These are phyloP conservation scores for Sporothrix curviconia DNA, from an alignment of 2,329 filamentous ascomycete genomes.

Conservation along the genomic window DNA sequence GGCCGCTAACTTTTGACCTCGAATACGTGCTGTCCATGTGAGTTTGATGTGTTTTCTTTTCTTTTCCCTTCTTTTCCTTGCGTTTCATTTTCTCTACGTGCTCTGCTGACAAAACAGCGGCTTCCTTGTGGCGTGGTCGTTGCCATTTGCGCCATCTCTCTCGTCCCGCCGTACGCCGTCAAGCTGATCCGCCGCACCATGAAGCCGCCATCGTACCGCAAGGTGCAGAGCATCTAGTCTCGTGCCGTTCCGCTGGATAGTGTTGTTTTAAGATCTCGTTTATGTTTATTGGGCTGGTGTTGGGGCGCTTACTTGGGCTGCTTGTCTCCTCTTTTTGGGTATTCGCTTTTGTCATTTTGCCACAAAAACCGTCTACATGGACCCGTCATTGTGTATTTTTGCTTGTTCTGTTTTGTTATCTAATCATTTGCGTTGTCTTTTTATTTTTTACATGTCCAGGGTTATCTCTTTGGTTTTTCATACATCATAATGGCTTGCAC, in stretches of 20 bases:
- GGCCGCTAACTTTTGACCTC: constrained; percentile 86
- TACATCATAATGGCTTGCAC: background rate
- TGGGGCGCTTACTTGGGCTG: no score
- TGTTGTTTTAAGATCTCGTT: no score
- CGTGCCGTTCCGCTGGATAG: background rate
- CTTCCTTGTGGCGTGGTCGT: constrained; percentile 83
- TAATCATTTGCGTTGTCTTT: no score
- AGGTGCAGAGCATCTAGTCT: constrained; percentile 65
- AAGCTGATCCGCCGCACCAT: constrained; percentile 80
- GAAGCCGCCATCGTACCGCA: constrained; percentile 89
- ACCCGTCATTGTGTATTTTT: no score
- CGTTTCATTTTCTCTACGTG: background rate
- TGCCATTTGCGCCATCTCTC: constrained; percentile 70
- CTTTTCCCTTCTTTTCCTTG: background rate
- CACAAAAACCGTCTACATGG: background rate
- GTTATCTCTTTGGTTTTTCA: background rate
- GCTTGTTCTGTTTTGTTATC: background rate
- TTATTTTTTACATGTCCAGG: no score
- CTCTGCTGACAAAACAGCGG: constrained; percentile 44
- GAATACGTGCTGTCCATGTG: constrained; percentile 65
- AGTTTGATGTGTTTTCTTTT: constrained; percentile 25
- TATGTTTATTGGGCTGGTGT: no score
- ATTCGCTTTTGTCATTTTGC: background rate
- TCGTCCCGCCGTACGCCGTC: constrained; percentile 79
- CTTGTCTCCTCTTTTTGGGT: background rate